Conservation (phyloP, 495 filamentous ascomycete genomes). For the Penicillium flavigenum region DNA sequence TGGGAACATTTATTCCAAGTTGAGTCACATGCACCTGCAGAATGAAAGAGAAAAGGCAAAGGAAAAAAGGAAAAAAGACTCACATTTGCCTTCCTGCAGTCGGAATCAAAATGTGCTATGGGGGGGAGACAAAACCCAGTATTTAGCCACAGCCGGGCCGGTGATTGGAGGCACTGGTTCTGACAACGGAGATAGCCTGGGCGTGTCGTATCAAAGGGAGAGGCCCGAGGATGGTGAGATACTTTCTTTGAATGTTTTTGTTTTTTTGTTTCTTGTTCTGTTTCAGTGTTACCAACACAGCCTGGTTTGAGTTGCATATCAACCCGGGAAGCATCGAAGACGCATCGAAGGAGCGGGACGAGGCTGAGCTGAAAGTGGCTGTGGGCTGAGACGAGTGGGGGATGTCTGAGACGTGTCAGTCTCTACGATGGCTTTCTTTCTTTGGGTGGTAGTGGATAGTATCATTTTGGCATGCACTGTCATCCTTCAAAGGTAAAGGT, state of each 20-base stretch:
- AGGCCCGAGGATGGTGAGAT: conserved; percentile 25
- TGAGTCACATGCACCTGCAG: conserved; percentile 10
- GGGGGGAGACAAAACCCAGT: not conserved
- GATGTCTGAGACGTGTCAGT: conserved; percentile 15
- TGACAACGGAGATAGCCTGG: not conserved
- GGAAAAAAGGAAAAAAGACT: not conserved
- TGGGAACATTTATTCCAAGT: not conserved
- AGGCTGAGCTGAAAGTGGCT: conserved; percentile 25
- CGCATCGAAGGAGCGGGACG: conserved; percentile 36
- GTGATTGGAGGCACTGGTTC: not conserved
- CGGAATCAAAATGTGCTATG: conserved; percentile 2
- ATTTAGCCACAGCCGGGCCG: not conserved
- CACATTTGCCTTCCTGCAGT: conserved; percentile 9
- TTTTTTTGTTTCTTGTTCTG: not conserved
- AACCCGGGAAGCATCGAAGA: conserved; percentile 33
- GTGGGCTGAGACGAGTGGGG: conserved; percentile 17
- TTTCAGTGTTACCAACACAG: conserved; percentile 16
- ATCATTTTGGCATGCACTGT: not conserved
- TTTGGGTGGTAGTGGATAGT: conserved; percentile 3
- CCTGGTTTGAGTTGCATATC: conserved; percentile 8
- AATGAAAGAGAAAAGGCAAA: not conserved
- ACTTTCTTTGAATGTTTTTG: conserved; percentile 18
- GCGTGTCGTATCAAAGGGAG: conserved; percentile 15
- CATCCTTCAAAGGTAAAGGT: not conserved
- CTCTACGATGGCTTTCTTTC: not conserved